These are phyloP conservation scores for Pyropia yezoensis DNA, from an alignment of 23 red algal genomes.

Conservation along the genomic window DNA sequence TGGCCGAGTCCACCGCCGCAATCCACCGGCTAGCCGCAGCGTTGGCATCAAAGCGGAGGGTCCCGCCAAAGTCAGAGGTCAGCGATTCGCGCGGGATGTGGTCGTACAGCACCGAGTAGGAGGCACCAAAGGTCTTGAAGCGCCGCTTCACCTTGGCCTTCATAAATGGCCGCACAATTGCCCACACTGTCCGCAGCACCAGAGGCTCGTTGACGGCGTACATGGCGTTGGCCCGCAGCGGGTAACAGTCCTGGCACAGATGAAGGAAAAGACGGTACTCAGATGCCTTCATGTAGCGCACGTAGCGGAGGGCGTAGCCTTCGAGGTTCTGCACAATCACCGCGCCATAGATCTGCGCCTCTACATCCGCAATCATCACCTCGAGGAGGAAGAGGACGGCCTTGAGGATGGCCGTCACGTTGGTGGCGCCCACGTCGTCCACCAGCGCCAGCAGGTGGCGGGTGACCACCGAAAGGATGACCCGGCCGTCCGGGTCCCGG, in stretches of 20 bases:
- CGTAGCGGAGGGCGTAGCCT: slow-evolving; percentile 6
- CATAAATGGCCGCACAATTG: slow-evolving; percentile 35
- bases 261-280: slow-evolving; percentile 17
- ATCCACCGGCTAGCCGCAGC: slow-evolving; percentile 9
- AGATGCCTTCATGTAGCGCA: slow-evolving; percentile 12
- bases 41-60: background rate
- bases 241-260: slow-evolving; percentile 20
- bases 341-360: slow-evolving; percentile 27
- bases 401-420: slow-evolving; percentile 3
- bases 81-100: slow-evolving; percentile 19
- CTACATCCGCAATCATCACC: slow-evolving; percentile 12
- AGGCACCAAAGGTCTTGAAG: slow-evolving; percentile 15
- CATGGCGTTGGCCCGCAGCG: slow-evolving; percentile 25
- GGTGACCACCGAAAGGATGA: slow-evolving; percentile 25
- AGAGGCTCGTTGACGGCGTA: slow-evolving; percentile 12
- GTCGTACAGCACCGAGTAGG: background rate
- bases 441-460: slow-evolving; percentile 11
- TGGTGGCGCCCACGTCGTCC: slow-evolving; percentile 1
- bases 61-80: slow-evolving; percentile 5
- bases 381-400: slow-evolving; percentile 19
- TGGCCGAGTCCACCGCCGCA: slow-evolving; percentile 2
- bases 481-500: slow-evolving; percentile 8
- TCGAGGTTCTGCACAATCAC: slow-evolving; percentile 17
- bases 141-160: slow-evolving; percentile 8
- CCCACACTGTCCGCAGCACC: slow-evolving; percentile 13